Conservation (phyloP, 306 rosid species). For the Quercus mongolica region DNA sequence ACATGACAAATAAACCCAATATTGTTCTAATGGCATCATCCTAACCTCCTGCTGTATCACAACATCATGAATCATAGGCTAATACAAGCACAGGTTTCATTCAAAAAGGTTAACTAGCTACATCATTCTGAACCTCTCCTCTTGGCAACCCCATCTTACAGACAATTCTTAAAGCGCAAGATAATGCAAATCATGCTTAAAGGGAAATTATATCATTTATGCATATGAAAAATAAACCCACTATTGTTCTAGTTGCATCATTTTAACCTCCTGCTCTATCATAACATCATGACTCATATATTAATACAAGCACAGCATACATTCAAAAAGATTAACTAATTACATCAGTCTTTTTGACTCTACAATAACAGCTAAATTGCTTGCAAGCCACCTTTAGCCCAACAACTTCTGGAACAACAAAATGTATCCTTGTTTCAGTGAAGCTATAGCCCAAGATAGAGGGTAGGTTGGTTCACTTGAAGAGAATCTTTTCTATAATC, state of each 20-base stretch:
- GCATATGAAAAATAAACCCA: neutral
- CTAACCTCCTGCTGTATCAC: neutral
- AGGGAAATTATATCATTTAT: too few species aligned
- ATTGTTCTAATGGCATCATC: neutral
- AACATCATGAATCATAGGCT: neutral
- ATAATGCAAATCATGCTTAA: too few species aligned
- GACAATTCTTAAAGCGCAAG: neutral
- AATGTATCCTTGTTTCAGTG: neutral
- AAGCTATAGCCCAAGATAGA: neutral
- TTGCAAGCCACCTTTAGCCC: neutral
- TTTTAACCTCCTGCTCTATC: neutral
- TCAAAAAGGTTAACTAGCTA: neutral
- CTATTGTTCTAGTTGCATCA: neutral
- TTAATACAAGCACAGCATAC: neutral
- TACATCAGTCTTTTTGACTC: neutral
- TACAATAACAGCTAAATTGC: neutral
- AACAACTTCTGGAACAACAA: neutral
- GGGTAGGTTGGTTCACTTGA: neutral
- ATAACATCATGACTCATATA: neutral
- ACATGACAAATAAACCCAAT: neutral
- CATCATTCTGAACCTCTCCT: neutral
- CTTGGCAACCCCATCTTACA: too few species aligned
- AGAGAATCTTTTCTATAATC: neutral
- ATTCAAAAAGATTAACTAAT: neutral
- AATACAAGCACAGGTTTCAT: neutral